A percentile compares a stretch with the other conserved stretches of the same genome.
These are phyloP conservation scores for Myxozyma monticola DNA, from an alignment of 805 yeast species.

Conservation along the genomic window DNA sequence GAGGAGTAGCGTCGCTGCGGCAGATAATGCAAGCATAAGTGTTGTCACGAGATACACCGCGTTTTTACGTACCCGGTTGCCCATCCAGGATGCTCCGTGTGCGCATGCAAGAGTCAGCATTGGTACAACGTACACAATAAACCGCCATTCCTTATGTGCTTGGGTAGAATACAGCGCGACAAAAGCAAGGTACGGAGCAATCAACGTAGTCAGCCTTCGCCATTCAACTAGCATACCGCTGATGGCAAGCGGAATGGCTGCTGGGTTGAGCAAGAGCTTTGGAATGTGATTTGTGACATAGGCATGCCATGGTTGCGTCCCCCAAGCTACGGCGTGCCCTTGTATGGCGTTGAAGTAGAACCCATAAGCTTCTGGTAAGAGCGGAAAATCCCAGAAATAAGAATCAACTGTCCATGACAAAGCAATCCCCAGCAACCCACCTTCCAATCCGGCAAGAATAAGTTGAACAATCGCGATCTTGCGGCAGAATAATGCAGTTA, in stretches of 20 bases:
- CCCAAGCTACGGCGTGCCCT: conserved; percentile 81
- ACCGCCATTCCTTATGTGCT: conserved; percentile 95
- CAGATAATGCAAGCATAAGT: conserved; percentile 39
- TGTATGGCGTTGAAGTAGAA: conserved; percentile 73
- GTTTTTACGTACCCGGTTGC: conserved; percentile 17
- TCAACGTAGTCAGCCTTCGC: conserved; percentile 38
- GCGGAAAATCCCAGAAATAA: conserved; percentile 62
- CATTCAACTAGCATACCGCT: conserved; percentile 45
- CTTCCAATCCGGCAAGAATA: conserved; percentile 47
- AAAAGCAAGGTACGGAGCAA: conserved; percentile 54
- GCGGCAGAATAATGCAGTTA: conserved; percentile 48
- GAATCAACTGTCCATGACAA: conserved; percentile 62
- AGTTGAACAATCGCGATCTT: conserved; percentile 48
- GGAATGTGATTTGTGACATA: conserved; percentile 62
- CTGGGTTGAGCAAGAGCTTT: conserved; percentile 40
- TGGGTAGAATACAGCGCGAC: conserved; percentile 70
- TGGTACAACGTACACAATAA: conserved; percentile 75
- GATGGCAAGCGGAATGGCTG: conserved; percentile 44
- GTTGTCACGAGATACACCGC: conserved; percentile 38
- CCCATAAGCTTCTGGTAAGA: conserved; percentile 75
- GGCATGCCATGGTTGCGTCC: conserved; percentile 69
- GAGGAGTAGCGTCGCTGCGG: conserved; percentile 34
- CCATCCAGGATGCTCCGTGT: conserved; percentile 47
- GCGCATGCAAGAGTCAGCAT: conserved; percentile 65
- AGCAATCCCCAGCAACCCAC: conserved; percentile 53